Base-by-base conservation (phyloP, 192 early-diverging fungal species). In the Funneliformis mosseae region DNA sequence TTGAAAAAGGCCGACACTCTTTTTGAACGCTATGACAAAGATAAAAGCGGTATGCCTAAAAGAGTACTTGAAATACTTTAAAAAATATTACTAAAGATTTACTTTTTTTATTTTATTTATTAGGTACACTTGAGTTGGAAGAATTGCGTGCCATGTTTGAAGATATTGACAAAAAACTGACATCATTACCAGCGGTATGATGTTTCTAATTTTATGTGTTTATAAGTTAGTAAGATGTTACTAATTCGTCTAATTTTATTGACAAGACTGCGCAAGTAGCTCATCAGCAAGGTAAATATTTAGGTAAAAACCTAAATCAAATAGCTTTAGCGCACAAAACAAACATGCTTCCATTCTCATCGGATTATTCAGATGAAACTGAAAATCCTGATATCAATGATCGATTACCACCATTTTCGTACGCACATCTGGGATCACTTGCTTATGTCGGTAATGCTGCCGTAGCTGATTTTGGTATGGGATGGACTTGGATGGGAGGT, bases 401-500 rank as follows among this genome's bases (percentile, higher is more conserved):
- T 45, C 45, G 11, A 27, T 61, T 79, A 61, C 79, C 81, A 18
- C 90, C 90, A 9, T 95, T 95, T 79, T 64, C 74, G 9, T 95
- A 95, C 74, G 87, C 75, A 14, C 92, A 93, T 76, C 84, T 90
- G 27, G 93, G 92, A 18, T 87, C 90, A 12, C 80, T 94, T 64
- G 91, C 92, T 4, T 95, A 95, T 75, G 86, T 95, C 79, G 90
- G 90, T 42, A 88, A 85, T 43, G 87, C 85, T 33, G 89, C 90
- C 14, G 89, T 89, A 0, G 82, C 86, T 21, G 89, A 90, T 41
- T 81, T 89, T 81, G 85, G 84, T 63, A 79, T 71, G 48, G 89
- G 89, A 27, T 72, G 74, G 70, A 85, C 87, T 23, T 88, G 88
- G 83, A 80, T 87, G 68, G 85, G 89, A 21, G 88, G 88, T 9